phyloP scores from a whole-genome alignment of 139 green algal species.

The Haematococcus lacustris region DNA sequence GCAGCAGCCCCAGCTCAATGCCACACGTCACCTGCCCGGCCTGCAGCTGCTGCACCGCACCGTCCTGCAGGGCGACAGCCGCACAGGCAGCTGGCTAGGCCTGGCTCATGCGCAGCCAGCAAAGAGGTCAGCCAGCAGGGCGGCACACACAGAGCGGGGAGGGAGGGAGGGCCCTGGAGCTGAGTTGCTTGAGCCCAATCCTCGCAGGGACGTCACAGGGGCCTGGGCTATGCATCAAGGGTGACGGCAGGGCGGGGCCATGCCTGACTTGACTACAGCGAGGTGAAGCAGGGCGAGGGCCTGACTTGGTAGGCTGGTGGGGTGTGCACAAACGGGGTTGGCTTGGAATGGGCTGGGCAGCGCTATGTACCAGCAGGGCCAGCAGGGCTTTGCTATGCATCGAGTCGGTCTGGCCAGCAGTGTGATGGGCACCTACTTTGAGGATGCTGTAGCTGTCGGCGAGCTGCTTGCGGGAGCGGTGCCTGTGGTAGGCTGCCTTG shows the following conservation, averaged over 20 bases:
- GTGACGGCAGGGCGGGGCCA: too few relatives aligned
- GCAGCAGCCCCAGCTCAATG: slow-evolving; percentile 47
- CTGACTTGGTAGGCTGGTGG: too few relatives aligned
- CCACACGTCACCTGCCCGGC: slow-evolving; percentile 46
- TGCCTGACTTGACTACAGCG: too few relatives aligned
- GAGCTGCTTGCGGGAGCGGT: slow-evolving; percentile 30
- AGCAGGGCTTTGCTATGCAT: too few relatives aligned
- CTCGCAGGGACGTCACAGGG: too few relatives aligned
- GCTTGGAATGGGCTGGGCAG: too few relatives aligned
- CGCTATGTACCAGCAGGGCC: too few relatives aligned
- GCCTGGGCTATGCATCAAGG: too few relatives aligned
- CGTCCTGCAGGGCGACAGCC: slow-evolving; percentile 24
- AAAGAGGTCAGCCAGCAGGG: neutral
- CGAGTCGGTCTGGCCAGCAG: too few relatives aligned
- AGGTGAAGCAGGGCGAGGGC: too few relatives aligned
- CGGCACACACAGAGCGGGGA: neutral
- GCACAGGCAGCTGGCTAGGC: neutral
- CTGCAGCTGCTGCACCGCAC: slow-evolving; percentile 47
- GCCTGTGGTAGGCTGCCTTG: slow-evolving; percentile 58
- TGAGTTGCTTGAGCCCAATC: neutral
- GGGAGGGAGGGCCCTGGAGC: neutral
- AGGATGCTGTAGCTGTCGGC: slow-evolving; percentile 42
- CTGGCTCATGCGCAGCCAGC: neutral
- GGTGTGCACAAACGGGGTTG: too few relatives aligned
- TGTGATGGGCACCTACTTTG: slow-evolving; percentile 6